Conservation (phyloP, 163 green algal genomes). For the Chlamydomonas reinhardtii region DNA sequence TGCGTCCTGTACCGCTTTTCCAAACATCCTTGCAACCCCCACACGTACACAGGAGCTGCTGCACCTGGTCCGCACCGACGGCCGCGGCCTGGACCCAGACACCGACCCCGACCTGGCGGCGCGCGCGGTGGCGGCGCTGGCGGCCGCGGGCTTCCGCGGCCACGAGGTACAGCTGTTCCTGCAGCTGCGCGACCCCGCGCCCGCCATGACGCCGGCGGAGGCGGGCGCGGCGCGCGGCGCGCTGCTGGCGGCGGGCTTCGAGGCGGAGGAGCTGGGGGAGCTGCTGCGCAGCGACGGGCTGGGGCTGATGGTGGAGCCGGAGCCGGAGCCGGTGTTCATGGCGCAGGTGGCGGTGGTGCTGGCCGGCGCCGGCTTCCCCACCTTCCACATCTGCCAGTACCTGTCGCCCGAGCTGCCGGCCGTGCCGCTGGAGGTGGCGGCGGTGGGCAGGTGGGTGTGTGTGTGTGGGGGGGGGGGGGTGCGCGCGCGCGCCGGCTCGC, state of each 20-base stretch:
- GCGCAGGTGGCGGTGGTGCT: slow-evolving; percentile 40
- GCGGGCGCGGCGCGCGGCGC: slow-evolving; percentile 21
- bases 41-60: neutral
- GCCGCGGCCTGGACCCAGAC: slow-evolving; percentile 27
- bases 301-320: slow-evolving; percentile 1
- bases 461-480: no score
- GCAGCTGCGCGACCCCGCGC: slow-evolving; percentile 24
- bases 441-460: slow-evolving; percentile 2
- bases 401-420: slow-evolving; percentile 1
- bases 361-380: slow-evolving; percentile 17
- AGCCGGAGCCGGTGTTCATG: slow-evolving; percentile 1
- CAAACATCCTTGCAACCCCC: no score
- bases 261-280: neutral
- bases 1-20: neutral
- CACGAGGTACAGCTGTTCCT: slow-evolving; percentile 40
- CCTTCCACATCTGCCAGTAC: slow-evolving; percentile 47
- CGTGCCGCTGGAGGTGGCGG: slow-evolving; percentile 1
- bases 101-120: slow-evolving; percentile 17
- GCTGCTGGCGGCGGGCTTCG: slow-evolving; percentile 8
- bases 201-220: slow-evolving; percentile 25
- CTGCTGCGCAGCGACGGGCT: slow-evolving; percentile 31
- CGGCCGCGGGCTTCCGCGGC: slow-evolving; percentile 28
- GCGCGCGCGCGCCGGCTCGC: no score
- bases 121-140: slow-evolving; percentile 25
- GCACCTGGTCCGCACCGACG: slow-evolving; percentile 8